phyloP scores from a whole-genome alignment of 768 basidiomycete genomes.

The Tubosaeta brunneosetosa region DNA sequence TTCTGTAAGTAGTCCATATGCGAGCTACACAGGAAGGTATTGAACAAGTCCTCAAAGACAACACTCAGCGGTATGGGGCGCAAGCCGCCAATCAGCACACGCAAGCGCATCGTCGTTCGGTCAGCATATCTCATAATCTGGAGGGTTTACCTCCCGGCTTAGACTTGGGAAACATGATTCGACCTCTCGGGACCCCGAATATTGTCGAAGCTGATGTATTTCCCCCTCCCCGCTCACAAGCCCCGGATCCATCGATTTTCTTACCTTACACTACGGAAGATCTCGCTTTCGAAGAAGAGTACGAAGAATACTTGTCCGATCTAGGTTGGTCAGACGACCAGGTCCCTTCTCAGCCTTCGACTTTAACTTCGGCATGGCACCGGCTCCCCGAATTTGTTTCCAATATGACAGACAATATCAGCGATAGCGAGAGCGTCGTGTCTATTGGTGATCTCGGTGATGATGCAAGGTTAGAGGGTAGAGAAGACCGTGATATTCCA shows the following conservation, averaged over 20 bases:
- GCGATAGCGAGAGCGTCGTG: conserved; percentile 91
- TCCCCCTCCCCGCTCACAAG: conserved; percentile 86
- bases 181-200: conserved; percentile 72
- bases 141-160: conserved; percentile 74
- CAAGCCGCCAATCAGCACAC: conserved; percentile 45
- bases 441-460: conserved; percentile 87
- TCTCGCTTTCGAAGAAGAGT: conserved; percentile 93
- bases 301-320: conserved; percentile 93
- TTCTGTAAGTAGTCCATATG: conserved; percentile 66
- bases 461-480: conserved; percentile 62
- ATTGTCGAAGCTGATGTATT: conserved; percentile 87
- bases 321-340: conserved; percentile 69
- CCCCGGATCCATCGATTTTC: conserved; percentile 78
- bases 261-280: conserved; percentile 91
- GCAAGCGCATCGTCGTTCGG: conserved; percentile 70
- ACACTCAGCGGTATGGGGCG: conserved; percentile 82
- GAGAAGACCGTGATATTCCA: conserved; percentile 55
- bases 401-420: conserved; percentile 82
- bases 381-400: conserved; percentile 74
- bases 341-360: conserved; percentile 32
- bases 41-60: conserved; percentile 49
- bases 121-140: conserved; percentile 77
- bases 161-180: conserved; percentile 69
- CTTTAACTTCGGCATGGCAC: conserved; percentile 65
- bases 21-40: not conserved